Conservation (phyloP, 139 green algal species). For the Mesotaenium endlicherianum region DNA sequence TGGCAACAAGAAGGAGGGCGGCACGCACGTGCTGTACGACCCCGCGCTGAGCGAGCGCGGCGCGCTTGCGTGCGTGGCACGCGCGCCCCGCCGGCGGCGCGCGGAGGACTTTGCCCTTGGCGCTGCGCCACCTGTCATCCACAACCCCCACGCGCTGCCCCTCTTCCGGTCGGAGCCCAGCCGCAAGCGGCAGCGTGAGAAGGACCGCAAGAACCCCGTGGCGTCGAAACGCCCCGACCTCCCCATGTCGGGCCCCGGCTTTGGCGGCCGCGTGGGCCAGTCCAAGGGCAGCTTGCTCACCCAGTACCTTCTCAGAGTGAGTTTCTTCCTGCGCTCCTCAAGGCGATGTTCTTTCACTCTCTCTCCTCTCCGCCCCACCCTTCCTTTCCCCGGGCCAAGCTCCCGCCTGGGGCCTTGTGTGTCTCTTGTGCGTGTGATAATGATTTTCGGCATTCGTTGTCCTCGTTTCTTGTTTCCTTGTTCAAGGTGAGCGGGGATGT, state of each 20-base stretch:
- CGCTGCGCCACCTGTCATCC: constrained; percentile 22
- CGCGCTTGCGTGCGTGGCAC: constrained; percentile 66
- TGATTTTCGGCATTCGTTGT: no score
- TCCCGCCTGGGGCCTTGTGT: neutral
- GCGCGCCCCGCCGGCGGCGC: constrained; percentile 23
- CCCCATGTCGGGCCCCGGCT: constrained; percentile 27
- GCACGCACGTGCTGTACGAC: constrained; percentile 77
- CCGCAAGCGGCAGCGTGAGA: constrained; percentile 35
- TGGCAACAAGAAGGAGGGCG: constrained; percentile 45
- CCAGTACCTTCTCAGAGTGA: constrained; percentile 53
- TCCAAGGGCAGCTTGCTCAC: constrained; percentile 52
- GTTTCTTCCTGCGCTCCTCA: no score
- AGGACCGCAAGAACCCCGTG: constrained; percentile 36
- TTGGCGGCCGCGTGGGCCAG: constrained; percentile 47
- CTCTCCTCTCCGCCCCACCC: neutral
- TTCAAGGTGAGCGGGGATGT: neutral
- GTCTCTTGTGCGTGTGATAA: neutral
- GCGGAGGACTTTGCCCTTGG: constrained; percentile 7
- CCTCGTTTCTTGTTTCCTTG: no score
- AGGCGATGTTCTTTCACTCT: neutral
- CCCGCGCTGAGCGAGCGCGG: constrained; percentile 67
- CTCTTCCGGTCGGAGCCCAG: constrained; percentile 48
- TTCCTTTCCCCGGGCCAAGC: neutral
- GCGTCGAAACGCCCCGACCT: constrained; percentile 40
- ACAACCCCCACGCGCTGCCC: constrained; percentile 49